phyloP scores from a whole-genome alignment of 2,329 filamentous ascomycete species.

The Spiromastix sp. region DNA sequence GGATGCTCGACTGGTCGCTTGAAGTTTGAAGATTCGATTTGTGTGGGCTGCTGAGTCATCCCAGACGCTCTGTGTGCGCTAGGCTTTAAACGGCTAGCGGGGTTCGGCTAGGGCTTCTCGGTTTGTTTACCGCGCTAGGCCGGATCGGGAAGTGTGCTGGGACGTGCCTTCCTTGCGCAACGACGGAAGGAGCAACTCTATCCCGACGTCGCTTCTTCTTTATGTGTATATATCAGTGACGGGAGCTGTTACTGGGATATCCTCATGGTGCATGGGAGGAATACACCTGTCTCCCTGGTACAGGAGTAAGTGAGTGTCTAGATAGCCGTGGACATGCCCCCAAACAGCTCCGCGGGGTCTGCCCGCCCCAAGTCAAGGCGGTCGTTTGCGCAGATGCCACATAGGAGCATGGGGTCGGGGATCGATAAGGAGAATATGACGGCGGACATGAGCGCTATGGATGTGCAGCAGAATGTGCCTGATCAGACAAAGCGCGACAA shows the following conservation, averaged over 20 bases:
- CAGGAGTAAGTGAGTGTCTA: too few relatives aligned
- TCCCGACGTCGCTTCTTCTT: too few relatives aligned
- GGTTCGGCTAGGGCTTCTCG: slow-evolving; percentile 32
- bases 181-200: too few relatives aligned
- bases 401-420: slow-evolving; percentile 34
- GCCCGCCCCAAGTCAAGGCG: slow-evolving; percentile 46
- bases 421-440: slow-evolving; percentile 72
- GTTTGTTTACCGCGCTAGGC: slow-evolving; percentile 31
- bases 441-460: slow-evolving; percentile 47
- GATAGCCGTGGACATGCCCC: too few relatives aligned
- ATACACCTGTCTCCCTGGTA: too few relatives aligned
- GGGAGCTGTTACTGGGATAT: too few relatives aligned
- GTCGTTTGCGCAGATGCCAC: slow-evolving; percentile 56
- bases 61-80: too few relatives aligned
- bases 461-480: slow-evolving; percentile 11
- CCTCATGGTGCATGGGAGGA: too few relatives aligned
- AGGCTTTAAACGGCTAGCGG: slow-evolving; percentile 20
- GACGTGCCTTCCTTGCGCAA: too few relatives aligned
- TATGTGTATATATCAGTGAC: too few relatives aligned
- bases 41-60: slow-evolving; percentile 22
- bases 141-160: slow-evolving; percentile 24
- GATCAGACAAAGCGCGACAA: slow-evolving; percentile 32
- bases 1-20: too few relatives aligned
- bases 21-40: too few relatives aligned
- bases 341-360: slow-evolving; percentile 22